These are phyloP conservation scores for Aureobasidium sp. DNA, from an alignment of 2,329 filamentous ascomycete species.

Conservation along the genomic window DNA sequence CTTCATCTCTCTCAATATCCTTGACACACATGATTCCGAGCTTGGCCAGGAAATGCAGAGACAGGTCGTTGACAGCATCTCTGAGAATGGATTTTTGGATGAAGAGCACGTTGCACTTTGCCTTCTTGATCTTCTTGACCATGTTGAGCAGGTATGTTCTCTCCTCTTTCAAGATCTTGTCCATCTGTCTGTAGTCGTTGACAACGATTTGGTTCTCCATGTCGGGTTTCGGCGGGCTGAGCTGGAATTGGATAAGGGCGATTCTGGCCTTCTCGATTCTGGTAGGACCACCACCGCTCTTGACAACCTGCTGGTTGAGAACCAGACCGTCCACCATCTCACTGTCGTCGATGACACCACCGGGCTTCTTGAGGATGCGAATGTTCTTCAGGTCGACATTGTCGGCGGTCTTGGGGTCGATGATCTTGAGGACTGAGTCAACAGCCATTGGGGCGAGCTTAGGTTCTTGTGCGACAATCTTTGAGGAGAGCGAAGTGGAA, in stretches of 20 bases:
- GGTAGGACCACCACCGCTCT: slow-evolving; percentile 81
- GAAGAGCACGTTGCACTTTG: slow-evolving; percentile 96
- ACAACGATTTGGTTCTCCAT: slow-evolving; percentile 99
- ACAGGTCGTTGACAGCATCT: slow-evolving; percentile 95
- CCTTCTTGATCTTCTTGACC: slow-evolving; percentile 99
- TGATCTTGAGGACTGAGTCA: slow-evolving; percentile 89
- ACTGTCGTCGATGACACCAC: slow-evolving; percentile 96
- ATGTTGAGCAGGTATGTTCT: slow-evolving; percentile 96
- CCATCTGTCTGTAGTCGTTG: slow-evolving; percentile 99
- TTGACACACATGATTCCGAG: slow-evolving; percentile 93
- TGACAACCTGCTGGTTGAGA: slow-evolving; percentile 84
- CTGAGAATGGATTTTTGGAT: slow-evolving; percentile 98
- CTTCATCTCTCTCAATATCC: slow-evolving; percentile 96
- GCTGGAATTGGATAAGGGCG: slow-evolving; percentile 95
- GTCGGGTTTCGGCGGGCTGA: slow-evolving; percentile 90
- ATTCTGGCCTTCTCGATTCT: slow-evolving; percentile 97
- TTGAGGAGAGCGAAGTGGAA: slow-evolving; percentile 93
- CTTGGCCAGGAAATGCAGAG: slow-evolving; percentile 94
- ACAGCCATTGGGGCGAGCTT: slow-evolving; percentile 98
- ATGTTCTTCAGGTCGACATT: slow-evolving; percentile 98
- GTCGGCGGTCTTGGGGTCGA: slow-evolving; percentile 89
- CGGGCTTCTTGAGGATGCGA: slow-evolving; percentile 92
- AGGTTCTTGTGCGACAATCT: slow-evolving; percentile 97
- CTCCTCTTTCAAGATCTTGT: slow-evolving; percentile 99
- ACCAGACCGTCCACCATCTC: slow-evolving; percentile 95